Base-by-base conservation (phyloP, 73 alveolate species). In the Tetrahymena malaccensis region DNA sequence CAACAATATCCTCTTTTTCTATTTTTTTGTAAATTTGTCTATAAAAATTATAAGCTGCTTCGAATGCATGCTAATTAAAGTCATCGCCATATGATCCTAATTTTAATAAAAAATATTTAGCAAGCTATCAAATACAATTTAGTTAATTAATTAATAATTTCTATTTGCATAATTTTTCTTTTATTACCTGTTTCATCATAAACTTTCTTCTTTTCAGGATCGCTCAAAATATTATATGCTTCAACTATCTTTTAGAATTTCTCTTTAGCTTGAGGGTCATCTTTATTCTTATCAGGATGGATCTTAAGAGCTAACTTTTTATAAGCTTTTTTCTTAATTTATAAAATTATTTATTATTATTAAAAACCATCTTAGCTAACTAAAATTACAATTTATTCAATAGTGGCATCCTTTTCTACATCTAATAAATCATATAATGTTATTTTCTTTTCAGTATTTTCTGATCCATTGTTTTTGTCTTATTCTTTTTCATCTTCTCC, bases 241-340 rank as follows among this genome's bases (percentile, higher is more conserved):
- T 96, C 96, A 9, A 93, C 85, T 34, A 97, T 58, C 93, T 97
- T 97, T 44, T 96, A 93, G 93, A 97, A 97, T 94, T 97, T 97
- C 11, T 97, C 96, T 31, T 83, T 93, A 43, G 99, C 98, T 55
- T 97, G 93, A 25, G 43, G 56, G 94, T 97, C 99, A 43, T 43
- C 94, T 58, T 96, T 96, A 94, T 97, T 97, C 85, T 98, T 98
- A 94, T 98, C 99, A 40, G 99, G 99, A 96, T 98, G 99, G 34
- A 97, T 96, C 94, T 95, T 25, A 55, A 97, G 89, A 15, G 98
- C 98, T 57, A 97, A 89, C 55, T 95, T 19, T 37, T 93, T 33
- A 89, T 95, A 95, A 27, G 97, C 93, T 93, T 95, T 95, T 85
- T 89, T 85, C 97, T 95, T 70, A 50, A 50, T 50, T 50, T 50